These are phyloP conservation scores for Tricholoma flavovirens DNA, from an alignment of 768 basidiomycete genomes.

Conservation along the genomic window DNA sequence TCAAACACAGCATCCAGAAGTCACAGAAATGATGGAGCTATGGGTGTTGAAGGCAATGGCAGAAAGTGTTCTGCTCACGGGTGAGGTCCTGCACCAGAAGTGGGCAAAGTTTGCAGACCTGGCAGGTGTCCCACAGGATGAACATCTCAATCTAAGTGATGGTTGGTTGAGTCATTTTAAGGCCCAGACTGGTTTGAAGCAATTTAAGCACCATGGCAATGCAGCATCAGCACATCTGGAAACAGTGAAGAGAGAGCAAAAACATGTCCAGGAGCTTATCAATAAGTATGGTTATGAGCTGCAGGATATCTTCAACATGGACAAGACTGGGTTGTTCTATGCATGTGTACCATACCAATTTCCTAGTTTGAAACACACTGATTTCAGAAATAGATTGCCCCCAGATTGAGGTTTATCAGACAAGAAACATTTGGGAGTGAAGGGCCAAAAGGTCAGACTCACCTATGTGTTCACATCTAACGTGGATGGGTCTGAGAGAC, in stretches of 20 bases:
- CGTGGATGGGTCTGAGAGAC: conserved; percentile 1
- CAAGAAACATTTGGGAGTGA: conserved; percentile 22
- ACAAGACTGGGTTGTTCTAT: conserved; percentile 30
- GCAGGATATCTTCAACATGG: conserved; percentile 31
- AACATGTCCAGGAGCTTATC: conserved; percentile 22
- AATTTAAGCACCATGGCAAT: conserved; percentile 29
- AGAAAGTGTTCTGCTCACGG: conserved; percentile 25
- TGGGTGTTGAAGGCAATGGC: conserved; percentile 17
- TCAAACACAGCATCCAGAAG: not conserved
- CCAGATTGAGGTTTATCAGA: no score
- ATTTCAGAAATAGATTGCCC: no score
- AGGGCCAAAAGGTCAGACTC: conserved; percentile 16
- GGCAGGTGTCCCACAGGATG: conserved; percentile 24
- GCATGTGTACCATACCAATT: not conserved
- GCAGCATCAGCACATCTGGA: conserved; percentile 22
- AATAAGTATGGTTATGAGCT: conserved; percentile 18
- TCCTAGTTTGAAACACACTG: no score
- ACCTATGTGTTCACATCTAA: conserved; percentile 19
- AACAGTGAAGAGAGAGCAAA: conserved; percentile 20
- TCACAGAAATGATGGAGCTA: no score
- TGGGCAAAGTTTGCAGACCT: conserved; percentile 8
- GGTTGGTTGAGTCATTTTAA: conserved; percentile 29
- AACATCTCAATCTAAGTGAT: conserved; percentile 26
- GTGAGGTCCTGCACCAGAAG: conserved; percentile 24
- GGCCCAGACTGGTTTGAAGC: conserved; percentile 17